A percentile compares a stretch with the other conserved stretches of the same genome.
Conservation (phyloP, 257 asterid genomes). For the Lavandula angustifolia region DNA sequence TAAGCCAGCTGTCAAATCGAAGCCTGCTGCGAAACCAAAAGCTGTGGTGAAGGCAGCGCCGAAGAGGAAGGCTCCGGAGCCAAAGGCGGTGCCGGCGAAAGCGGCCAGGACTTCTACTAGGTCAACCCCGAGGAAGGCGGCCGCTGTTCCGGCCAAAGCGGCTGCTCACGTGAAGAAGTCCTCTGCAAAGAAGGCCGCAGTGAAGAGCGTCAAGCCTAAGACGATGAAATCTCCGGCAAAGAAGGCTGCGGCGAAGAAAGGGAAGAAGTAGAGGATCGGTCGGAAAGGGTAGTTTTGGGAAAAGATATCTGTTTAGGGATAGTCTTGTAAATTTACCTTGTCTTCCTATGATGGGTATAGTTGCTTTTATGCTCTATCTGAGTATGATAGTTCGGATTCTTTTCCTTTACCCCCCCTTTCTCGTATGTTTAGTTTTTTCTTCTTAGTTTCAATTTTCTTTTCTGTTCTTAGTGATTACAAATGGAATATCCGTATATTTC, state of each 20-base stretch:
- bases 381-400: no score
- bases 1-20: conserved; percentile 33
- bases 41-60: conserved; percentile 29
- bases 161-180: conserved; percentile 40
- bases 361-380: no score
- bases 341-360: no score
- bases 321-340: conserved; percentile 44
- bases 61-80: conserved; percentile 56
- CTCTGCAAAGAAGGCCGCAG: conserved; percentile 36
- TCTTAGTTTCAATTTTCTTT: no score
- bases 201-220: conserved; percentile 29
- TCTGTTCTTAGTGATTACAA: no score
- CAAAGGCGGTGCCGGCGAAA: conserved; percentile 50
- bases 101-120: conserved; percentile 50
- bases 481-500: conserved; percentile 30
- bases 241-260: conserved; percentile 41
- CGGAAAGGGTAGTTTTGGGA: conserved; percentile 28
- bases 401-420: no score
- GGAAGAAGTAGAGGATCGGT: conserved; percentile 40
- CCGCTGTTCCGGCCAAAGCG: conserved; percentile 39
- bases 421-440: no score
- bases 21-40: conserved; percentile 38
- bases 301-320: conserved; percentile 42
- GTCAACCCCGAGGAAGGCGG: conserved; percentile 54
- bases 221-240: conserved; percentile 28